phyloP scores from a whole-genome alignment of 106 monocot genomes.

The Alisma plantagoaquatica region DNA sequence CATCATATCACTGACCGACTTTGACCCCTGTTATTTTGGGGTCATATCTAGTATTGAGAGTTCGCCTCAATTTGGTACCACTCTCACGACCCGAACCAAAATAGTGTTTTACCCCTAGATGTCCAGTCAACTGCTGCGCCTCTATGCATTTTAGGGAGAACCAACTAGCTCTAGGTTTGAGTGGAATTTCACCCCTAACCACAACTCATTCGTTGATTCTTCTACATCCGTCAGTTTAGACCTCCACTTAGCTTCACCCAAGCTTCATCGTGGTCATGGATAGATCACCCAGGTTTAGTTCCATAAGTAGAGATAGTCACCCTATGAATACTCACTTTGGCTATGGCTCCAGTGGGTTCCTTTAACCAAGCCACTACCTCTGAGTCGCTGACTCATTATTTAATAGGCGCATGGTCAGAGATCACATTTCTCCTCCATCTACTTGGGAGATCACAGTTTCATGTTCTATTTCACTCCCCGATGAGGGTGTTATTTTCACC shows the following conservation, averaged over 20 bases:
- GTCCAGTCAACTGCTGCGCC: background rate
- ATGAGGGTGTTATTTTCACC: no score
- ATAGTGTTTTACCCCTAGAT: background rate
- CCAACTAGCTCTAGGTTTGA: constrained; percentile 8
- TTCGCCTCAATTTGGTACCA: constrained; percentile 10
- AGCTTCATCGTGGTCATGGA: constrained; percentile 22
- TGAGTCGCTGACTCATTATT: constrained; percentile 12
- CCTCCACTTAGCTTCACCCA: constrained; percentile 21
- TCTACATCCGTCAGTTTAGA: constrained; percentile 4
- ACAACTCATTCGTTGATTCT: constrained; percentile 8
- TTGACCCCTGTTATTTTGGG: constrained; percentile 14
- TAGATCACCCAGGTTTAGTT: constrained; percentile 16
- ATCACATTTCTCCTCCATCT: constrained; percentile 10
- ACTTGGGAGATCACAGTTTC: no score
- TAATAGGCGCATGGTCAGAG: constrained; percentile 3
- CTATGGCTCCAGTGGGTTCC: background rate
- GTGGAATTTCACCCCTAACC: constrained; percentile 16
- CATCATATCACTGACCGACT: constrained; percentile 8
- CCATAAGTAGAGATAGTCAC: constrained; percentile 15
- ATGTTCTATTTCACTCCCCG: no score
- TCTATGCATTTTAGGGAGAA: constrained; percentile 8
- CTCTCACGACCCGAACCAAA: constrained; percentile 5
- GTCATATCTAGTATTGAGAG: constrained; percentile 14
- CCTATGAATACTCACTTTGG: constrained; percentile 9
- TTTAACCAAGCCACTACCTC: constrained; percentile 1